Base-by-base conservation (phyloP, 2,329 filamentous ascomycete genomes). In the Trichothecium sympodiale region DNA sequence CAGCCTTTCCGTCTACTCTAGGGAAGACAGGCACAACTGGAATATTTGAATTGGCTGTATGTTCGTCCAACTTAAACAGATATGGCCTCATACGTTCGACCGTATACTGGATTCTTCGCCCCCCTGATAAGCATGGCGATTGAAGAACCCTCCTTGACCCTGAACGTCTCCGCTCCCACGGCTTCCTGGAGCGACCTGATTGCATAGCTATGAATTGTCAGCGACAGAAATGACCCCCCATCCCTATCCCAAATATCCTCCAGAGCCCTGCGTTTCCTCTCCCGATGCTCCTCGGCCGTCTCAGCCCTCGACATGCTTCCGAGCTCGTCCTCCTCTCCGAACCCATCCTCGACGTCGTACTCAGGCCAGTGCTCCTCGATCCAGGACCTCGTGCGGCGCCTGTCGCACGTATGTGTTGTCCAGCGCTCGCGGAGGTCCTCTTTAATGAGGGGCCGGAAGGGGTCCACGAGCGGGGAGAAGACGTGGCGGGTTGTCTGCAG, bases 381-480 rank as follows among this genome's bases (percentile, higher is more conserved):
- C 48, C 59, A 66, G 0, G 61, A 56, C 30, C 58, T 60, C 7
- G 57, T 51, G 34, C 64, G 65, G 13, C 75, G 61, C 13, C 69
- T 62, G 49, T 80, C 74, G 48, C 76, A 80, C 0, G 74, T 79
- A 48, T 80, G 75, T 36, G 68, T 60, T 8, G 70, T 74, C 38
- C 76, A 63, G 3, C 69, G 66, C 50, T 81, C 76, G 15, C 77
- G 61, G 12, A 79, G 57, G 4, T 65, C 49, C 39, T 80, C 75
- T 48, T 75, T 77, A 46, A 80, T 53, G 2, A 64, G 54, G 0
- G 73, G 72, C 5, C 50, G 54, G 41, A 74, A 74, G 0, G 59
- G 56, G 34, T 43, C 40, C 36, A 54, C 45, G 6, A 77, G 50
- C 1, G 59, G 59, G 0, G 49, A 46, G 45, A 71, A 78, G 5